Percentiles rank a stretch among this genome's conserved stretches.
Evolutionary conservation across 2,329 filamentous ascomycete genomes (phyloP).

Genomic region (Aspergillus awamori): DNA sequence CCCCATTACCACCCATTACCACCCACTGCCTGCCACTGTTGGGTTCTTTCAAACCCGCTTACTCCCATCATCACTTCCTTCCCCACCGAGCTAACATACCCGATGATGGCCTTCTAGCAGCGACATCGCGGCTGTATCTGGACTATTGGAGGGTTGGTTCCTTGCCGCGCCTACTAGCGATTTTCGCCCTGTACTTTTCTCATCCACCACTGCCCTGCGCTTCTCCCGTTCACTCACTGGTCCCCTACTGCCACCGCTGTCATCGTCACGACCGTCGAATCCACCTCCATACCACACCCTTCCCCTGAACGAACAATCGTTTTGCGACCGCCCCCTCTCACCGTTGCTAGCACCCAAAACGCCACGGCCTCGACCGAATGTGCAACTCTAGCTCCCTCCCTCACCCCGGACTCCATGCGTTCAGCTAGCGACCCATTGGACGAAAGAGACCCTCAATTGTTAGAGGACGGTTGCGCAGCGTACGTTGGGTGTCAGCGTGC

Average conservation of each 20-base stretch:
- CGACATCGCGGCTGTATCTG: slow-evolving; percentile 23
- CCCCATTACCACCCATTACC: neutral
- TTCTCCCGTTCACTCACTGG: slow-evolving; percentile 10
- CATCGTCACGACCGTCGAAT: neutral
- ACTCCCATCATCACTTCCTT: slow-evolving; percentile 17
- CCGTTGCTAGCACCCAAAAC: slow-evolving; percentile 18
- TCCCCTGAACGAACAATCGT: slow-evolving; percentile 26
- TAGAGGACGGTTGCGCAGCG: slow-evolving; percentile 35
- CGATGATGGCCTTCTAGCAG: slow-evolving; percentile 21
- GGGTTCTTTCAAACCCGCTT: slow-evolving; percentile 12
- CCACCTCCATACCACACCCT: slow-evolving; percentile 4
- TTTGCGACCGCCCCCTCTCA: slow-evolving; percentile 25
- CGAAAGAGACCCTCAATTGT: slow-evolving; percentile 37
- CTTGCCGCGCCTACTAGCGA: slow-evolving; percentile 20
- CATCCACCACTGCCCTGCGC: slow-evolving; percentile 17
- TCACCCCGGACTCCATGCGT: slow-evolving; percentile 43
- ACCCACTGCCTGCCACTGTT: neutral
- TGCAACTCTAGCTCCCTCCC: slow-evolving; percentile 34
- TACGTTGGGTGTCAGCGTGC: slow-evolving; percentile 27
- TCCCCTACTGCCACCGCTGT: slow-evolving; percentile 3
- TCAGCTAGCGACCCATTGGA: slow-evolving; percentile 38
- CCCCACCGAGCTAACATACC: slow-evolving; percentile 18
- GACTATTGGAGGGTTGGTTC: slow-evolving; percentile 23
- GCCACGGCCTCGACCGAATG: slow-evolving; percentile 39
- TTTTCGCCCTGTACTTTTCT: slow-evolving; percentile 23